Base-by-base conservation (phyloP, 768 basidiomycete species). In the Hygrophoropsis aurantiaca region DNA sequence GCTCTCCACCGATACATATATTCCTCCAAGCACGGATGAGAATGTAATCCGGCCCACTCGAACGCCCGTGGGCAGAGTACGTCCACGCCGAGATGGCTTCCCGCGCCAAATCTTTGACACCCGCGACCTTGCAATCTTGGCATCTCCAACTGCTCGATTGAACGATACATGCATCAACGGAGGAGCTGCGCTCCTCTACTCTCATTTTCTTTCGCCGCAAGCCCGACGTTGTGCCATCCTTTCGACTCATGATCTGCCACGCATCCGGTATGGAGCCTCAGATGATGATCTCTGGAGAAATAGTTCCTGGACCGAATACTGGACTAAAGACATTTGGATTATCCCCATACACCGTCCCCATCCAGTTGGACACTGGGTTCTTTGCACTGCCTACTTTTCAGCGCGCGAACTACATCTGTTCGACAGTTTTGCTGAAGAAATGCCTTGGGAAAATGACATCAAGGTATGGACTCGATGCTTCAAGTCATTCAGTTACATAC, bases 281-380 rank as follows among this genome's bases (percentile, higher is more conserved):
- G 5, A 37, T 16, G 42, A 52, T 19, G 47, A 58, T 0, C 11
- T 71, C 0, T 71, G 67, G 67, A 26, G 43, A 0, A 27, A 40
- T 1, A 45, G 50, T 0, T 13, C 20, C 0, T 39, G 26, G 3
- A 53, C 53, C 0, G 19, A 40, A 13, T 73, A 59, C 38, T 71
- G 68, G 69, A 11, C 16, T 0, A 64, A 60, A 36, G 26, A 47
- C 5, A 11, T 58, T 0, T 73, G 70, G 70, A 61, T 72, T 2
- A 23, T 73, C 2, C 72, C 70, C 0, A 66, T 74, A 5, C 71
- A 72, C 45, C 53, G 58, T 0, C 34, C 43, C 5, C 52, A 21
- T 0, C 4, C 4, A 2, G 44, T 48, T 0, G 34, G 52, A 9
- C 69, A 72, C 40, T 71, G 68, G 66, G 68, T 71, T 1, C 33